Evolutionary conservation across 2,329 filamentous ascomycete genomes (phyloP), one percentile per base, ranked within the genome.

Genomic region (Trichothecium roseum): DNA sequence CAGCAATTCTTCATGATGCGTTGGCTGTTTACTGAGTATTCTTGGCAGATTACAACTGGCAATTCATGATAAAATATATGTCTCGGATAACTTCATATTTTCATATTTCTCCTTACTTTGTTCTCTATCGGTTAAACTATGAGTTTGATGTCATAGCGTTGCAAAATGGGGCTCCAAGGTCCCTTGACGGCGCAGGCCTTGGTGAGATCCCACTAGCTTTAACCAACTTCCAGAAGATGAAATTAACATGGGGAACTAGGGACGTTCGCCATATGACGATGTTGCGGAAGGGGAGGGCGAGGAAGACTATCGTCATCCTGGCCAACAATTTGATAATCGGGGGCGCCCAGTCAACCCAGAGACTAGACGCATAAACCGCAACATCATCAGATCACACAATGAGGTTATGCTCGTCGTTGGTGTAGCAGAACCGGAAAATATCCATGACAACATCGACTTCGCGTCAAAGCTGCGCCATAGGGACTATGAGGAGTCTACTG

Each of bases 321-420:
- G 48, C 2, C 72, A 74, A 48, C 53, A 66, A 32, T 76, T 70
- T 44, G 72, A 78, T 43, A 60, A 63, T 28, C 64, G 69, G 24
- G 73, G 73, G 12, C 69, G 72, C 8, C 69, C 73, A 4, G 46
- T 72, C 34, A 77, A 77, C 43, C 62, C 62, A 1, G 63, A 67
- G 35, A 74, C 70, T 2, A 71, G 67, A 45, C 57, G 59, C 10
- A 64, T 74, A 42, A 75, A 74, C 42, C 63, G 66, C 33, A 67
- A 73, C 39, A 65, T 76, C 22, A 70, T 78, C 18, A 63, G 73
- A 35, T 66, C 73, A 8, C 73, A 78, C 45, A 78, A 78, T 43
- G 72, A 78, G 42, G 73, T 78, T 4, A 78, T 78, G 73, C 62
- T 68, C 14, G 71, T 75, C 8, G 77, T 78, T 28, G 73, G 73